These are phyloP conservation scores for Oidium heveae DNA, from an alignment of 2,329 filamentous ascomycete species.

Conservation along the genomic window DNA sequence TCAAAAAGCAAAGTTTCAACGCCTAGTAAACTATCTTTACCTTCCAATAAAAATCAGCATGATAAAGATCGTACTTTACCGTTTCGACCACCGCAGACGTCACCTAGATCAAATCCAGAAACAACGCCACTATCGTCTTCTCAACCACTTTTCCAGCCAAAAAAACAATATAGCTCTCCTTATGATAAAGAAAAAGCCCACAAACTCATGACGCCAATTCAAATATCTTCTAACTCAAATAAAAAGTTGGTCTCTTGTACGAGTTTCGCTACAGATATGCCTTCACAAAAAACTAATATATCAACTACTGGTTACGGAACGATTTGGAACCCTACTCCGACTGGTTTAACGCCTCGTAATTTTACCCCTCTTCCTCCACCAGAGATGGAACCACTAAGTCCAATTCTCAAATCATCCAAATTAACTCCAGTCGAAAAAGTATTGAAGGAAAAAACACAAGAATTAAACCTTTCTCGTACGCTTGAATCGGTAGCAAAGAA, in stretches of 20 bases:
- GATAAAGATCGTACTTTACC: too few species aligned
- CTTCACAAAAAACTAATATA: constrained; percentile 3
- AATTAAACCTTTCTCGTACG: background rate
- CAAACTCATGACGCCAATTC: constrained; percentile 4
- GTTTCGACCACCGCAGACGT: too few species aligned
- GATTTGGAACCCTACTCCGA: constrained; percentile 30
- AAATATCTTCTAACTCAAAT: constrained; percentile 1
- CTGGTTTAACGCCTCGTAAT: constrained; percentile 29
- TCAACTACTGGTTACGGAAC: constrained; percentile 20
- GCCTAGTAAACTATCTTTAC: too few species aligned
- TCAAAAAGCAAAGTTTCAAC: too few species aligned
- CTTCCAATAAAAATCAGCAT: too few species aligned
- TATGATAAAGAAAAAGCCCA: constrained; percentile 11
- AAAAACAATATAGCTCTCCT: constrained; percentile 13
- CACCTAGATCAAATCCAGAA: too few species aligned
- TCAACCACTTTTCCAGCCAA: background rate
- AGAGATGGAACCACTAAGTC: constrained; percentile 32
- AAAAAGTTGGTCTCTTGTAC: background rate
- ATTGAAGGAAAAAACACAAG: constrained; percentile 4
- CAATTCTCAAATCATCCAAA: constrained; percentile 19
- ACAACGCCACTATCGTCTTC: too few species aligned
- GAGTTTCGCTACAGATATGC: constrained; percentile 8
- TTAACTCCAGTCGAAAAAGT: constrained; percentile 9
- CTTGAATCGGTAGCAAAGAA: background rate
- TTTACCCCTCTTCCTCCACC: constrained; percentile 23